A percentile compares a stretch with the other conserved stretches of the same genome.
Conservation (phyloP, 23 red algal species). For the Gracilaria caudata region DNA sequence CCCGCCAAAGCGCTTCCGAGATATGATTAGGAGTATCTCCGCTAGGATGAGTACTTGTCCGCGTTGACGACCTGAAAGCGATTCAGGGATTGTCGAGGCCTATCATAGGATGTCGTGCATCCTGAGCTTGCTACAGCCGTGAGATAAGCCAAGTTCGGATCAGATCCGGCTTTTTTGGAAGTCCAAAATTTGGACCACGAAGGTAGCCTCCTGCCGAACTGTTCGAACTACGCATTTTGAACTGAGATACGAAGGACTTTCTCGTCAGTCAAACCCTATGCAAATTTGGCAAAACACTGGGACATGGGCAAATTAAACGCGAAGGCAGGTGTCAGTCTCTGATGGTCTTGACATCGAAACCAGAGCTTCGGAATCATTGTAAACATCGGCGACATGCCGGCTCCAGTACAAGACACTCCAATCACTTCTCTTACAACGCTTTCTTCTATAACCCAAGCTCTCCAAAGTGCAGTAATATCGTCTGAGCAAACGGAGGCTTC, state of each 20-base stretch:
- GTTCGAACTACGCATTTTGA: too few relatives aligned
- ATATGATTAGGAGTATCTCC: neutral
- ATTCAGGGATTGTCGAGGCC: too few relatives aligned
- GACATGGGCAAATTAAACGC: too few relatives aligned
- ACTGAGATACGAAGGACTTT: too few relatives aligned
- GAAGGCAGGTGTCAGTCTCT: neutral
- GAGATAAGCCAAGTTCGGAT: neutral
- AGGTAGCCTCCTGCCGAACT: too few relatives aligned
- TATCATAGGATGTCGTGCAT: too few relatives aligned
- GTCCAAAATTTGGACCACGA: too few relatives aligned
- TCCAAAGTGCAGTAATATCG: constrained; percentile 24
- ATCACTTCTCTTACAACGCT: constrained; percentile 47
- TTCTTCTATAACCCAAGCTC: constrained; percentile 42
- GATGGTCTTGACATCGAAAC: neutral
- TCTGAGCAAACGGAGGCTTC: constrained; percentile 44
- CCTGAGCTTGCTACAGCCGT: too few relatives aligned
- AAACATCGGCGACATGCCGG: constrained; percentile 16
- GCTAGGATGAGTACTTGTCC: neutral
- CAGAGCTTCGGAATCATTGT: neutral
- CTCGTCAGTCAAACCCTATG: too few relatives aligned
- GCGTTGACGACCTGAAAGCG: too few relatives aligned
- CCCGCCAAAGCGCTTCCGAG: neutral
- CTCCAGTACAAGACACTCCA: neutral
- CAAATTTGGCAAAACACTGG: too few relatives aligned
- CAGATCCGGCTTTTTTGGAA: neutral